Evolutionary conservation across 768 basidiomycete species (phyloP), one percentile per base, ranked within the genome.

Genomic region (Termitomyces sp.): DNA sequence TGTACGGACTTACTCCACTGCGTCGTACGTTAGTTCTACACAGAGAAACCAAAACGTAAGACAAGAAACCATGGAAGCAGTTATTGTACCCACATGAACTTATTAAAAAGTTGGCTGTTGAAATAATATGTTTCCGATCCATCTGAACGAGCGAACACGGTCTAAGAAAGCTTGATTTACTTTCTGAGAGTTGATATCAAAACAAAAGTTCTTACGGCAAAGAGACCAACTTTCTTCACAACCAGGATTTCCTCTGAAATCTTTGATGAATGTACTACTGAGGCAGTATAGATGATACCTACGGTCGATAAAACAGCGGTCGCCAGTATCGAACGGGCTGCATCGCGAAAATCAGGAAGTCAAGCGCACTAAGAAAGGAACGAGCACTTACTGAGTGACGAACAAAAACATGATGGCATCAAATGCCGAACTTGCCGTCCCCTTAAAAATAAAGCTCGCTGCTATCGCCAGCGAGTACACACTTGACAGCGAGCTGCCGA

Each of bases 351-450:
- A 39, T 19, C 42, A n/a, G n/a, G 46, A 32, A 27, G 25, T 28
- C n/a, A 37, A 35, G 54, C n/a, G n/a, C 25, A 30, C 32, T 39
- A 62, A 5, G 32, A 14, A 48, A 6, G 37, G 8, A 12, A 32
- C 12, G 12, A 23, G n/a, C 27, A 74, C 88, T 61, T 59, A 89
- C 88, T 92, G 90, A 3, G 88, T 86, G 40, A 91, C 88, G 66
- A 91, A 91, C 60, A 90, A 68, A 67, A 92, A 88, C 79, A 90
- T 86, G 64, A 91, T 85, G 27, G 88, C 79, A 68, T 91, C 89
- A 64, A 92, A 92, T 17, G 85, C 85, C 53, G 72, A 78, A 58
- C 84, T 83, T 21, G 89, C 86, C 5, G 89, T 70, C 60, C 76
- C 81, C 73, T 89, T 90, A 77, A 92, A 92, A 61, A 92, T 78